phyloP scores from a whole-genome alignment of 202 grass and related monocot species.

The Cymbopogon flexuosus region DNA sequence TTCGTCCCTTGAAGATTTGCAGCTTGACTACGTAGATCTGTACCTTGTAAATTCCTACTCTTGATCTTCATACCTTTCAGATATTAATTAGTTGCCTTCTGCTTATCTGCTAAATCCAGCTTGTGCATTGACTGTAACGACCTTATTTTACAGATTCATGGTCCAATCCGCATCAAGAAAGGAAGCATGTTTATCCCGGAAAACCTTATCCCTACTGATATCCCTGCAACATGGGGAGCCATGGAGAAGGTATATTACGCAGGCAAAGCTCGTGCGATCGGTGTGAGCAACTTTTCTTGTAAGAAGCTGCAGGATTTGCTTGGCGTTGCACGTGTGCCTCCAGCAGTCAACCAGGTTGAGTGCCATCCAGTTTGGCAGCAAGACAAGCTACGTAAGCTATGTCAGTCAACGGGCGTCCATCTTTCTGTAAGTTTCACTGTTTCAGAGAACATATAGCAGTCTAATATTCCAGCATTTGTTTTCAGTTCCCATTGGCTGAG shows the following conservation, averaged over 20 bases:
- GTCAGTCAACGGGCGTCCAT: slow-evolving; percentile 58
- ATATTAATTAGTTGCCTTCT: neutral
- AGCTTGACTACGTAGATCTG: slow-evolving; percentile 68
- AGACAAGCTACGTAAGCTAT: slow-evolving; percentile 49
- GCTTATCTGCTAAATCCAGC: neutral
- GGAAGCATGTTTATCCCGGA: slow-evolving; percentile 39
- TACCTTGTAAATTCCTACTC: slow-evolving; percentile 53
- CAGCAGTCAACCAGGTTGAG: slow-evolving; percentile 67
- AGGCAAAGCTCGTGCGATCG: slow-evolving; percentile 61
- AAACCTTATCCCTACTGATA: slow-evolving; percentile 48
- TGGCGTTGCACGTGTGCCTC: slow-evolving; percentile 45
- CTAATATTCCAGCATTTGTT: neutral
- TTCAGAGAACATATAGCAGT: neutral
- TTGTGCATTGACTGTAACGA: neutral
- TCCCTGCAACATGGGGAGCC: slow-evolving; percentile 59
- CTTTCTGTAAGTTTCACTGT: slow-evolving; percentile 54
- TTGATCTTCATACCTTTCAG: neutral
- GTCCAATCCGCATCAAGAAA: slow-evolving; percentile 55
- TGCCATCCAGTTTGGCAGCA: slow-evolving; percentile 71
- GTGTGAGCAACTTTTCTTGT: slow-evolving; percentile 73
- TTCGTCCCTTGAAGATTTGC: slow-evolving; percentile 53
- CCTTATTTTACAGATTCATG: slow-evolving; percentile 47
- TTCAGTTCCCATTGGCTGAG: neutral
- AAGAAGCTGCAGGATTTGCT: slow-evolving; percentile 71
- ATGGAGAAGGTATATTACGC: slow-evolving; percentile 65